A percentile compares a stretch with the other conserved stretches of the same genome.
These are phyloP conservation scores for Fusarium aywerte DNA, from an alignment of 2,329 filamentous ascomycete genomes.

Conservation along the genomic window DNA sequence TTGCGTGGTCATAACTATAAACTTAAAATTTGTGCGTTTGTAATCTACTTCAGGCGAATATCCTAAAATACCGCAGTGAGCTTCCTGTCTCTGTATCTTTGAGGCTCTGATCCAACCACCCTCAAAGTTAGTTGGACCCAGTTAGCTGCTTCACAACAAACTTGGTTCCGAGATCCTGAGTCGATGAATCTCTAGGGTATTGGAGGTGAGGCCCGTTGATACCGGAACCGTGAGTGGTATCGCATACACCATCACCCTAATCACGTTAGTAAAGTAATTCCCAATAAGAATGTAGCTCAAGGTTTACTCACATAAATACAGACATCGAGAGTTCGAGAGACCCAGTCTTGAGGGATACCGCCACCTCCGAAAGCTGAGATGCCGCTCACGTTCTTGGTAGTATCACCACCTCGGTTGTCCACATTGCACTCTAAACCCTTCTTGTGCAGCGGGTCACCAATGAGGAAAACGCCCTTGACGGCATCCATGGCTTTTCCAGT, in stretches of 20 bases:
- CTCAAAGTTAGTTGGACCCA: not conserved
- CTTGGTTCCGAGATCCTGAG: conserved; percentile 11
- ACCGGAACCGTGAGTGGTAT: conserved; percentile 7
- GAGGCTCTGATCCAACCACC: not conserved
- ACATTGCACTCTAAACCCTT: conserved; percentile 13
- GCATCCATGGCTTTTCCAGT: conserved; percentile 10
- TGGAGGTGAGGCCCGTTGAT: conserved; percentile 15
- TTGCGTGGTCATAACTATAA: too few species aligned
- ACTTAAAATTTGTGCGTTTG: too few species aligned
- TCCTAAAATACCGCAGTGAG: too few species aligned
- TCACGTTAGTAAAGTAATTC: not conserved
- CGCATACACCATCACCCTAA: conserved; percentile 18
- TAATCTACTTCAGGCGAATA: too few species aligned
- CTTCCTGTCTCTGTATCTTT: too few species aligned
- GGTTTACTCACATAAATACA: conserved; percentile 12
- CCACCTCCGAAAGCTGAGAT: not conserved
- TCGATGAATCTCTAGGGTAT: conserved; percentile 5
- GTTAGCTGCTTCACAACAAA: conserved; percentile 16
- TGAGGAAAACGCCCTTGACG: conserved; percentile 12
- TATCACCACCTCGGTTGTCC: conserved; percentile 11
- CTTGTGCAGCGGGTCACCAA: conserved; percentile 13
- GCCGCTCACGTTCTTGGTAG: conserved; percentile 14
- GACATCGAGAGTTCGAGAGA: conserved; percentile 12
- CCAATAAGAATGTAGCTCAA: rapidly evolving
- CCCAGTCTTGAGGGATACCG: conserved; percentile 10